phyloP scores from a whole-genome alignment of 177 flowering plant species.

The Vitis hybrid region DNA sequence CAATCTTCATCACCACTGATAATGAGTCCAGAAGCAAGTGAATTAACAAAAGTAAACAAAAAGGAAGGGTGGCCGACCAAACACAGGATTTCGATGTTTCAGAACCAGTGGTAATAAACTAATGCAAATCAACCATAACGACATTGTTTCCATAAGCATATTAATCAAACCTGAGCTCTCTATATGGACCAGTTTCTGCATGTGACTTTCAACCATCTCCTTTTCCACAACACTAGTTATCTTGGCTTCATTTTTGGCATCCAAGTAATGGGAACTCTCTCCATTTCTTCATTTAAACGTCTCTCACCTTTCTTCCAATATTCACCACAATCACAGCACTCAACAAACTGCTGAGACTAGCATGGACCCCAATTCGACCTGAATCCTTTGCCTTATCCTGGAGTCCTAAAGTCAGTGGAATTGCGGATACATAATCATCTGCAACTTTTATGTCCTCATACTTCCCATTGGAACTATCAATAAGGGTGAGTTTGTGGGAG shows the following conservation, averaged over 20 bases:
- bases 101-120: too few species aligned
- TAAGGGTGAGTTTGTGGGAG: slow-evolving; percentile 69
- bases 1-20: too few species aligned
- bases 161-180: slow-evolving; percentile 82
- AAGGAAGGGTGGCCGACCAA: too few species aligned
- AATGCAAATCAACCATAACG: too few species aligned
- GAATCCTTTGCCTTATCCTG: slow-evolving; percentile 67
- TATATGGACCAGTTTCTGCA: slow-evolving; percentile 80
- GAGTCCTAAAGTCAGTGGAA: slow-evolving; percentile 65
- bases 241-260: slow-evolving; percentile 63
- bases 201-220: slow-evolving; percentile 90
- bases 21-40: too few species aligned
- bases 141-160: slow-evolving; percentile 56
- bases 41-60: too few species aligned
- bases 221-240: slow-evolving; percentile 88
- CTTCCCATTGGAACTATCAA: slow-evolving; percentile 56
- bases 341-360: slow-evolving; percentile 83
- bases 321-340: slow-evolving; percentile 89
- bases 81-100: too few species aligned
- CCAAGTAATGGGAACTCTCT: slow-evolving; percentile 86
- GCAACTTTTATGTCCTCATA: slow-evolving; percentile 59
- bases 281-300: slow-evolving; percentile 84
- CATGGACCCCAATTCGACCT: slow-evolving; percentile 60
- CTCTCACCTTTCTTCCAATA: slow-evolving; percentile 82
- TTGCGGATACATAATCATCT: slow-evolving; percentile 68